These are phyloP conservation scores for Caloboletus inedulis DNA, from an alignment of 1,284 basidiomycete species.

Conservation along the genomic window DNA sequence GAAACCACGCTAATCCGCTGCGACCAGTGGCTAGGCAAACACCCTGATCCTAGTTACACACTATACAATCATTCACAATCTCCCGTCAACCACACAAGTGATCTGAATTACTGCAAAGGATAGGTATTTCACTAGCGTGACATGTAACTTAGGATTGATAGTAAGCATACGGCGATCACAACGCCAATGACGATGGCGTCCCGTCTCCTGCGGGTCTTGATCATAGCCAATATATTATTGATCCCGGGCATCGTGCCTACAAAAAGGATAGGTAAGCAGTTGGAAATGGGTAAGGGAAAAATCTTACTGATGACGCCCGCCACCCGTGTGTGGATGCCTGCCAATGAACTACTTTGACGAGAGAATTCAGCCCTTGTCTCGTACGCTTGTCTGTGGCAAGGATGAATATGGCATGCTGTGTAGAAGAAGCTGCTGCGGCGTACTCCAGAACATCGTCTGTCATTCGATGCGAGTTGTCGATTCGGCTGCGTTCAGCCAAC, in stretches of 20 bases:
- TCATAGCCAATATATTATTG: constrained; percentile 89
- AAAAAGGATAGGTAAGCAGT: not conserved
- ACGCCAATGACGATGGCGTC: constrained; percentile 90
- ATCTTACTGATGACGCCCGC: constrained; percentile 73
- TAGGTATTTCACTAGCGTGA: constrained; percentile 39
- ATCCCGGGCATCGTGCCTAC: constrained; percentile 89
- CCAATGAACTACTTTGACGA: constrained; percentile 75
- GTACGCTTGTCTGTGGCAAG: constrained; percentile 81
- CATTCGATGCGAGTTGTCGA: constrained; percentile 94
- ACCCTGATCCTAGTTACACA: not conserved
- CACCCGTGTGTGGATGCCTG: constrained; percentile 83
- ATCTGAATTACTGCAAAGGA: constrained; percentile 3
- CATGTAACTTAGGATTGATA: constrained; percentile 79
- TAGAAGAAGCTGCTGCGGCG: constrained; percentile 27
- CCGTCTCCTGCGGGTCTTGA: constrained; percentile 83
- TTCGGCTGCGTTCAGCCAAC: constrained; percentile 81
- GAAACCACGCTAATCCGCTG: constrained; percentile 36
- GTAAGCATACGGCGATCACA: constrained; percentile 80
- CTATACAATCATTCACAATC: not conserved
- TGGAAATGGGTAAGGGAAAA: not conserved
- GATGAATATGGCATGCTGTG: constrained; percentile 10
- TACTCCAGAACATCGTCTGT: constrained; percentile 90
- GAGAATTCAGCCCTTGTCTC: constrained; percentile 94
- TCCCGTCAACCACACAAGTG: not conserved
- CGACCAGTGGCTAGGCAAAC: not conserved